Evolutionary conservation across 2,329 filamentous ascomycete genomes (phyloP).

Genomic region (Cadophora sp.): DNA sequence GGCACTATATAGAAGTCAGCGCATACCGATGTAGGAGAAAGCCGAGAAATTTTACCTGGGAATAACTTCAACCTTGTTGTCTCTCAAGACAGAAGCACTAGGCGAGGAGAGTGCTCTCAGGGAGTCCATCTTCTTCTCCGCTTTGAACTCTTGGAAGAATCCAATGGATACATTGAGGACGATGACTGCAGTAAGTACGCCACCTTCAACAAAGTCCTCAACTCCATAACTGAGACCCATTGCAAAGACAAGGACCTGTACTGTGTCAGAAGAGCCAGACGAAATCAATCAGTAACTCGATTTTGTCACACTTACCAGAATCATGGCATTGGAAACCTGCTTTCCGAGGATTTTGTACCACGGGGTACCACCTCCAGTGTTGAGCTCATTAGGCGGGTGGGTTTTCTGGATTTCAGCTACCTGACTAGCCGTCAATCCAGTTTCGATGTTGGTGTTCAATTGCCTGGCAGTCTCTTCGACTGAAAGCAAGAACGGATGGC

Average conservation of each 20-base stretch:
- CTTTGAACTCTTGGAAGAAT: constrained; percentile 65
- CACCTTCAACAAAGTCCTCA: constrained; percentile 62
- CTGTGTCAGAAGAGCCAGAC: constrained; percentile 49
- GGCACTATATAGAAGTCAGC: constrained; percentile 38
- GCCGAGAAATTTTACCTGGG: constrained; percentile 33
- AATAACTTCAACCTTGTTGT: constrained; percentile 54
- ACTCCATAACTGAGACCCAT: constrained; percentile 55
- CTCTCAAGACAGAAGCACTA: constrained; percentile 60
- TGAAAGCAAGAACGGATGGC: constrained; percentile 66
- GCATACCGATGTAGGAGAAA: not conserved
- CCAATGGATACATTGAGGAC: constrained; percentile 62
- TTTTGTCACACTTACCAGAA: constrained; percentile 58
- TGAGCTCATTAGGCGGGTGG: constrained; percentile 73
- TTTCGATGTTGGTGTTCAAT: constrained; percentile 69
- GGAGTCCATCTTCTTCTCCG: constrained; percentile 65
- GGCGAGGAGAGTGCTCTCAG: constrained; percentile 61
- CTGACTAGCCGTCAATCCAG: constrained; percentile 67
- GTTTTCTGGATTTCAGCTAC: constrained; percentile 63
- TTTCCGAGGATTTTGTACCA: constrained; percentile 76
- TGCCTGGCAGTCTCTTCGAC: constrained; percentile 67
- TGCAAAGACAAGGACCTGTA: constrained; percentile 45
- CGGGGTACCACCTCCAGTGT: constrained; percentile 70
- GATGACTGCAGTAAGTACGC: constrained; percentile 64
- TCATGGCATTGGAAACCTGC: constrained; percentile 81
- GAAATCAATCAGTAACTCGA: not conserved